Base-by-base conservation (phyloP, 2,329 filamentous ascomycete genomes). In the Berkeleyomyces basicola region DNA sequence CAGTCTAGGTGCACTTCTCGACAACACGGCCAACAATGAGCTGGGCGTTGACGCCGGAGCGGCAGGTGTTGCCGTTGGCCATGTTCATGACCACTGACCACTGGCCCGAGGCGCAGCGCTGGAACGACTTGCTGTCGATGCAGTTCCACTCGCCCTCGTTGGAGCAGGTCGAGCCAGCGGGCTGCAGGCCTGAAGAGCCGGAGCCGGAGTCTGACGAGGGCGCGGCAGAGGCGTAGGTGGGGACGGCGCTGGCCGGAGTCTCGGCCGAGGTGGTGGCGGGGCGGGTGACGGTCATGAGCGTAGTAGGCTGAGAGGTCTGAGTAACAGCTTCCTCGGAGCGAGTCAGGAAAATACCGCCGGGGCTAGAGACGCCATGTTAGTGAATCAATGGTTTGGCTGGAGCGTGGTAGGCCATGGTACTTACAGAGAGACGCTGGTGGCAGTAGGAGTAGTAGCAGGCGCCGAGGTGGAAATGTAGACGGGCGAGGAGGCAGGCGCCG, bases 141-240 rank as follows among this genome's bases (percentile, higher is more conserved):
- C 83, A 85, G 71, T 81, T 79, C 80, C 80, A 85, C 14, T 71
- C 67, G 23, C 83, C 83, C 67, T 85, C 81, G 3, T 72, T 64
- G 42, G 69, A 71, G 72, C 83, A 85, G 23, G 75, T 61, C 11
- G 75, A 71, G 40, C 75, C 76, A 5, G 74, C 69, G 31, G 70
- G 67, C 58, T 70, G 69, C 62, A 67, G 68, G 47, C 73, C 71
- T 36, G 65, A 43, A 40, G 58, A 47, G 23, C 39, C 36, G 9
- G 63, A 64, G 66, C 55, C 61, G 47, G 55, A 44, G 39, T 57
- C 62, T 2, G 62, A 46, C 14, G 55, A 51, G 40, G 59, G 60
- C 42, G 68, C 68, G 60, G 67, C 66, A 36, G 72, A 64, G 31
- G 70, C 67, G 51, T 60, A 65, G 47, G 73, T 70, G 37, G 66